Conservation (phyloP, 305 asterid genomes). For the Fraxinus xanthoxyloides region DNA sequence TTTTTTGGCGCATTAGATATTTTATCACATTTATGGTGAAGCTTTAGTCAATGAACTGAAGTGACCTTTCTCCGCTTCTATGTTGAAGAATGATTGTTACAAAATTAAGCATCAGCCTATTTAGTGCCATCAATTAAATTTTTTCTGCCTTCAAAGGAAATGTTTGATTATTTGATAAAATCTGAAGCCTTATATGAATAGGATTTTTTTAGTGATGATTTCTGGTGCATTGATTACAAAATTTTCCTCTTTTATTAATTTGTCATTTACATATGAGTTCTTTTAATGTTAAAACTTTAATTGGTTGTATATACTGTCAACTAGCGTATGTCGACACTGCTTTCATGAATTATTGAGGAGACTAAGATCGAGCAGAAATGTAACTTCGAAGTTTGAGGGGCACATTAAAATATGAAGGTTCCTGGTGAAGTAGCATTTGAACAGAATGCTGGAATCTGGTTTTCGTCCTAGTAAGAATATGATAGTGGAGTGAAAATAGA, state of each 20-base stretch:
- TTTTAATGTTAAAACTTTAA: background rate
- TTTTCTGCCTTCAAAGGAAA: background rate
- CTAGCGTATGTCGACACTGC: background rate
- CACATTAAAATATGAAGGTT: background rate
- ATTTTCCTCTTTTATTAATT: background rate
- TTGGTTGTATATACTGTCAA: background rate
- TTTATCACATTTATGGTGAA: conserved; percentile 1
- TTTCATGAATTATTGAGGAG: background rate
- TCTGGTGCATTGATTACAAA: background rate
- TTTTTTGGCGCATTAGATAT: conserved; percentile 8
- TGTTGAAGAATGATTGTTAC: conserved; percentile 6
- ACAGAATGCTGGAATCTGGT: background rate
- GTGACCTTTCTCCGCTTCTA: background rate
- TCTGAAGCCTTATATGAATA: background rate
- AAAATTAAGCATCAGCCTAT: conserved; percentile 1
- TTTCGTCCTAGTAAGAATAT: background rate
- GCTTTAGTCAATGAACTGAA: conserved; percentile 2
- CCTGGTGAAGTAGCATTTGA: background rate
- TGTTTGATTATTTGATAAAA: conserved; percentile 6
- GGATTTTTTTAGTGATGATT: background rate
- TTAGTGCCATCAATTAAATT: background rate
- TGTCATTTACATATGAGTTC: background rate
- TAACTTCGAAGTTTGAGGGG: background rate
- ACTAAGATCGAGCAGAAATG: background rate
- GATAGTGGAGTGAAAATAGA: background rate